phyloP scores from a whole-genome alignment of 2,329 filamentous ascomycete species.

The Colletotrichum sp. region DNA sequence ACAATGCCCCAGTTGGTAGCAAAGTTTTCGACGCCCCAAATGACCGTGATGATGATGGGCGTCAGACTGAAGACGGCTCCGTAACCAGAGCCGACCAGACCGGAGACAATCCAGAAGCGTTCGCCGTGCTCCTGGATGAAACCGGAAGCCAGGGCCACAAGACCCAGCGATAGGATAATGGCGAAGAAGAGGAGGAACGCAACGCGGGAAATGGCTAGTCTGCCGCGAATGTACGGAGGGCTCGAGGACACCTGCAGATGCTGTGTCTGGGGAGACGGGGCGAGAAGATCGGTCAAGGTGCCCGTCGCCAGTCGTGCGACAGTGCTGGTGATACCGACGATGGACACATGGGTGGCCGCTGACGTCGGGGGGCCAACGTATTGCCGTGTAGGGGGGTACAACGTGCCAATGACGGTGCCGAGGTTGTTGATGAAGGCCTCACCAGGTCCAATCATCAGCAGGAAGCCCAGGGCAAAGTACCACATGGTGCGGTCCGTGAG shows the following conservation, averaged over 20 bases:
- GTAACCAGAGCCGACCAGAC: conserved; percentile 87
- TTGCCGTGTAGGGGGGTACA: conserved; percentile 65
- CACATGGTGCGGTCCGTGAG: conserved; percentile 93
- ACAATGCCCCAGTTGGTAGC: conserved; percentile 98
- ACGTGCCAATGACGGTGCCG: conserved; percentile 88
- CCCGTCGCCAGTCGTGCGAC: conserved; percentile 89
- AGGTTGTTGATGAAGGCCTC: conserved; percentile 98
- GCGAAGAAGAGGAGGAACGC: conserved; percentile 80
- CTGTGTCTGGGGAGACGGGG: conserved; percentile 67
- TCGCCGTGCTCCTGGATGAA: conserved; percentile 74
- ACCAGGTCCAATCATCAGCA: conserved; percentile 92
- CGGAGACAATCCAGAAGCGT: conserved; percentile 86
- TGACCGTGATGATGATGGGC: conserved; percentile 92
- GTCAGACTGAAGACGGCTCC: conserved; percentile 89
- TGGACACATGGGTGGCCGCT: conserved; percentile 88
- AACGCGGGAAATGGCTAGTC: conserved; percentile 76
- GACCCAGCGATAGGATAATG: conserved; percentile 74
- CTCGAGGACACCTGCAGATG: conserved; percentile 52
- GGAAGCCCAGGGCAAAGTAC: conserved; percentile 89
- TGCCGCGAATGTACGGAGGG: conserved; percentile 22
- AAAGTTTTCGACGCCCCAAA: conserved; percentile 99
- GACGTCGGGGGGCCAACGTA: conserved; percentile 55
- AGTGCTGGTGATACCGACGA: conserved; percentile 89
- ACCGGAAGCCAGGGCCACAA: conserved; percentile 80
- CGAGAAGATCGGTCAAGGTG: conserved; percentile 85